Conservation (phyloP, 202 grass and related monocot species). For the Digitaria exilis region DNA sequence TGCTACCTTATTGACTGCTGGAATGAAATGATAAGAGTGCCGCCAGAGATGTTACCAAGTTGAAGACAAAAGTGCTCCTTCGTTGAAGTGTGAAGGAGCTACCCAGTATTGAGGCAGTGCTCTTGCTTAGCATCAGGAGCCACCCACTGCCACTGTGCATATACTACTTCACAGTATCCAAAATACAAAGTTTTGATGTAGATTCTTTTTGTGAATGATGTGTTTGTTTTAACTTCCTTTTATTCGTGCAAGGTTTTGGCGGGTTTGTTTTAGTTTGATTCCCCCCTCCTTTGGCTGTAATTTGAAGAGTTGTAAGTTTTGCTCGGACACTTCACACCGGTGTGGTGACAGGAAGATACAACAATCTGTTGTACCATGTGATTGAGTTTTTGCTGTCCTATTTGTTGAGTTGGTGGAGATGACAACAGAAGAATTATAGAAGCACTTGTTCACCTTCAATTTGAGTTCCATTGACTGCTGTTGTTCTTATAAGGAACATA, state of each 20-base stretch:
- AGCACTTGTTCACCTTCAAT: not conserved
- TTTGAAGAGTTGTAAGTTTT: conserved; percentile 40
- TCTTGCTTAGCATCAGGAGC: conserved; percentile 20
- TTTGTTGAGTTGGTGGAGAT: conserved; percentile 23
- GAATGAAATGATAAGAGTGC: not conserved
- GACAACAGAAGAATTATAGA: conserved; percentile 14
- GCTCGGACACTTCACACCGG: not conserved
- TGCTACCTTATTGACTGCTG: not conserved
- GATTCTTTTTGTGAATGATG: conserved; percentile 49
- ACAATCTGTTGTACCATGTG: conserved; percentile 19
- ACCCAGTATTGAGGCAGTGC: not conserved
- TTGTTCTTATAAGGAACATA: not conserved
- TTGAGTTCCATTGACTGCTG: not conserved
- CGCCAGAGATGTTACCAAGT: conserved; percentile 22
- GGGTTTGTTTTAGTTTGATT: conserved; percentile 43
- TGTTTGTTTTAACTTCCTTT: conserved; percentile 22
- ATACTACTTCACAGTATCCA: conserved; percentile 37
- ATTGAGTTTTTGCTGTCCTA: not conserved
- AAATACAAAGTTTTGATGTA: conserved; percentile 56
- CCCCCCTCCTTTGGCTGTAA: conserved; percentile 27
- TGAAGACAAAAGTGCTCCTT: not conserved
- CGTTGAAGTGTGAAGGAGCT: conserved; percentile 10
- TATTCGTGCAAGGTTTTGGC: conserved; percentile 40
- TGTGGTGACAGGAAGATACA: conserved; percentile 34
- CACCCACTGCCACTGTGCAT: conserved; percentile 36